phyloP scores from a whole-genome alignment of 352 stramenopile genomes.

The Sclerospora graminicola region DNA sequence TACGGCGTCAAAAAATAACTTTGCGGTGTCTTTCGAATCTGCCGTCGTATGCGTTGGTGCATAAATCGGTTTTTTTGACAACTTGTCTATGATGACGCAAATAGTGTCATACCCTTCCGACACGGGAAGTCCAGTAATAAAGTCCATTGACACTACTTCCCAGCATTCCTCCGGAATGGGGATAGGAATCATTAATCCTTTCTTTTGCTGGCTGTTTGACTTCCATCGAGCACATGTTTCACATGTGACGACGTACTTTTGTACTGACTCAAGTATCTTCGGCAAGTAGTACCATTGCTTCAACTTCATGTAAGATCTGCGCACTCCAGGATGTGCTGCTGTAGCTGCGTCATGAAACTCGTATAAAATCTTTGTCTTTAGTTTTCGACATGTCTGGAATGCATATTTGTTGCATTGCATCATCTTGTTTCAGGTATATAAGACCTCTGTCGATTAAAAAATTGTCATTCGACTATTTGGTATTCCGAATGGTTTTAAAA shows the following conservation, averaged over 20 bases:
- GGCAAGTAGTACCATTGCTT: slow-evolving; percentile 9
- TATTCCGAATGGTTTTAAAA: background rate
- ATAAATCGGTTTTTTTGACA: background rate
- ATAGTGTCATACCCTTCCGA: background rate
- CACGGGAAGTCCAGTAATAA: slow-evolving; percentile 15
- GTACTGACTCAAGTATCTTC: background rate
- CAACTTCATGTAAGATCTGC: slow-evolving; percentile 5
- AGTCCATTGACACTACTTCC: slow-evolving; percentile 10
- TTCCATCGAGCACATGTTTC: slow-evolving; percentile 10
- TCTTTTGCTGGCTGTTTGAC: background rate
- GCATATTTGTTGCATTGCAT: background rate
- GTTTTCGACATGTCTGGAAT: background rate
- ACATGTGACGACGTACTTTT: background rate
- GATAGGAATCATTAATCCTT: background rate
- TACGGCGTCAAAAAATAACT: background rate
- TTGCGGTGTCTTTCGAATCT: background rate
- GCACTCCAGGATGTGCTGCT: slow-evolving; percentile 3
- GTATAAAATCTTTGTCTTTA: slow-evolving; percentile 1
- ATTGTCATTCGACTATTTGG: background rate
- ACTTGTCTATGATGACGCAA: background rate
- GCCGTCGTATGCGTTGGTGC: background rate
- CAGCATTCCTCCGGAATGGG: background rate
- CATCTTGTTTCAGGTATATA: background rate
- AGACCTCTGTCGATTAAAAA: background rate
- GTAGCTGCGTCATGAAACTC: slow-evolving; percentile 13